Percentiles rank a stretch among this genome's conserved stretches.
phyloP scores from a whole-genome alignment of 495 filamentous ascomycete genomes.

The Geoglossum glabrum region DNA sequence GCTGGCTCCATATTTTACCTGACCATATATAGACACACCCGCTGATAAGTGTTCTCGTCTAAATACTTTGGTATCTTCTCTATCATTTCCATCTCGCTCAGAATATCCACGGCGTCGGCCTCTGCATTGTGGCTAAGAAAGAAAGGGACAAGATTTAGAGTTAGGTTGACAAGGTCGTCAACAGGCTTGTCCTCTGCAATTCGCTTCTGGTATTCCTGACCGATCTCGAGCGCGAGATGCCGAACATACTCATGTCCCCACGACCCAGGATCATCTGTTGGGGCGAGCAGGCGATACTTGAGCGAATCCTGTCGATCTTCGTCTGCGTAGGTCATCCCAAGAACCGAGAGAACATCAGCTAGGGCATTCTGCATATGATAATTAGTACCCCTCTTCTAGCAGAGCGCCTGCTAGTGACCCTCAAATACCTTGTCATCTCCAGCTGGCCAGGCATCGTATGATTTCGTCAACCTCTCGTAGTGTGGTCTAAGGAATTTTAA shows the following conservation, averaged over 20 bases:
- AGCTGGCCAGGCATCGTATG: conserved; percentile 73
- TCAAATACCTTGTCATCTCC: conserved; percentile 54
- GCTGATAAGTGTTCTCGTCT: conserved; percentile 80
- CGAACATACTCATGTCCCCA: conserved; percentile 99
- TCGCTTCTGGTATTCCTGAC: conserved; percentile 74
- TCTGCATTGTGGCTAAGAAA: conserved; percentile 96
- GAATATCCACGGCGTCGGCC: conserved; percentile 89
- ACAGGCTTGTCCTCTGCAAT: conserved; percentile 41
- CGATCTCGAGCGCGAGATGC: conserved; percentile 88
- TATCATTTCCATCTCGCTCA: conserved; percentile 94
- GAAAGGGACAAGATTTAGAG: conserved; percentile 69
- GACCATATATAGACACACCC: conserved; percentile 95
- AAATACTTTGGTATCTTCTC: conserved; percentile 74
- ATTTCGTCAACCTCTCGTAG: conserved; percentile 64
- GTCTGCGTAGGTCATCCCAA: conserved; percentile 97
- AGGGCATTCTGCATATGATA: conserved; percentile 41
- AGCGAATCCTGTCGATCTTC: conserved; percentile 89
- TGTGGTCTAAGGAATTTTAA: conserved; percentile 95
- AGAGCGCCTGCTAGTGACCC: background rate
- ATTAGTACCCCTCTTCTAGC: conserved; percentile 7
- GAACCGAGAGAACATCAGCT: conserved; percentile 88
- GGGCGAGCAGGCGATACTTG: conserved; percentile 80
- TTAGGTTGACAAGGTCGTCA: conserved; percentile 64
- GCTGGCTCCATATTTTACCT: conserved; percentile 16
- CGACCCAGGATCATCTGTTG: conserved; percentile 77